Evolutionary conservation across 306 rosid species (phyloP).

Genomic region (Quercus alba): DNA sequence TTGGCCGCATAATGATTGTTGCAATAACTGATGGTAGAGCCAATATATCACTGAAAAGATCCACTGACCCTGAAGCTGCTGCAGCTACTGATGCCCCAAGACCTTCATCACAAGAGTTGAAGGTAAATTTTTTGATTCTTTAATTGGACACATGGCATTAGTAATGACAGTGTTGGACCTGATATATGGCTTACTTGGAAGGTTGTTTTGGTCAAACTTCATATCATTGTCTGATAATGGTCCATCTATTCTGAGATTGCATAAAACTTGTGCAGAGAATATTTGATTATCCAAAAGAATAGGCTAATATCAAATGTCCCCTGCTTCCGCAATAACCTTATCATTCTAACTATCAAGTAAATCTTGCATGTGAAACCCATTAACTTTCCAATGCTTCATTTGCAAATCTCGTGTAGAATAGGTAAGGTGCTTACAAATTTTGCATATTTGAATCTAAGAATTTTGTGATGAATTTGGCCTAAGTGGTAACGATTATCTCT

Average conservation of each 20-base stretch:
- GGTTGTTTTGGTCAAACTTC: background rate
- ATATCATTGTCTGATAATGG: background rate
- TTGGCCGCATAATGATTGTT: conserved; percentile 94
- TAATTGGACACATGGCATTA: background rate
- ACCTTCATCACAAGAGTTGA: conserved; percentile 82
- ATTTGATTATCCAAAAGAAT: background rate
- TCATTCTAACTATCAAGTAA: background rate
- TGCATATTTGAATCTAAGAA: background rate
- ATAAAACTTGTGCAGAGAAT: background rate
- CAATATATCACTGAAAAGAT: conserved; percentile 86
- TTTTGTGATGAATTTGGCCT: background rate
- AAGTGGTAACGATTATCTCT: background rate
- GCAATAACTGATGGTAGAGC: conserved; percentile 97
- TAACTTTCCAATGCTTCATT: background rate
- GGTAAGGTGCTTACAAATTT: background rate
- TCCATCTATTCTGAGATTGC: background rate
- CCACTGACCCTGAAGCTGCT: conserved; percentile 85
- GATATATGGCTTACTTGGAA: background rate
- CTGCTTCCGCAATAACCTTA: background rate
- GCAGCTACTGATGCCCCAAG: conserved; percentile 66
- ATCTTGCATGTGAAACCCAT: background rate
- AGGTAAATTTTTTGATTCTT: conserved; percentile 48
- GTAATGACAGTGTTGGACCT: background rate
- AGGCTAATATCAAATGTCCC: background rate
- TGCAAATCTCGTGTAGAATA: background rate